phyloP scores from a whole-genome alignment of 1,284 basidiomycete species.

The Sporisorium scitamineum region DNA sequence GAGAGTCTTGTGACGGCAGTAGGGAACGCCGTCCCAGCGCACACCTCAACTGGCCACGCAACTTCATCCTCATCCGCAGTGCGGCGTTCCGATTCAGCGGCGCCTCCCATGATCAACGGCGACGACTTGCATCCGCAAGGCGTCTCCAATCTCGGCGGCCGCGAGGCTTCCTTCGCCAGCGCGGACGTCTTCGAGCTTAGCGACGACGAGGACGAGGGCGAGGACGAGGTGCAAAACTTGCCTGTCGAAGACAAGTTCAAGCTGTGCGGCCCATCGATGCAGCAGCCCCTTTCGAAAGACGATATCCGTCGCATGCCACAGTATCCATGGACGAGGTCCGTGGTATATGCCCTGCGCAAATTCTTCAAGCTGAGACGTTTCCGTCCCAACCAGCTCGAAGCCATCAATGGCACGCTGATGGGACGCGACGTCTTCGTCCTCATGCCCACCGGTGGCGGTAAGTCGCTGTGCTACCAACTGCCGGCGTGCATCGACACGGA shows the following conservation, averaged over 20 bases:
- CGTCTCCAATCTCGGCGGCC: background rate
- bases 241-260: conserved; percentile 28
- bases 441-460: conserved; percentile 97
- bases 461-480: conserved; percentile 76
- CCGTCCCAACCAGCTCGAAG: conserved; percentile 86
- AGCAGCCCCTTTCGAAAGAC: conserved; percentile 13
- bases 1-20: conserved; percentile 16
- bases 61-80: background rate
- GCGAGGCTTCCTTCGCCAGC: background rate
- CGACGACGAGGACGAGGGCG: conserved; percentile 22
- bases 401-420: conserved; percentile 82
- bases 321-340: conserved; percentile 74
- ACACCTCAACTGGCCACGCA: background rate
- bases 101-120: background rate
- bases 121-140: background rate
- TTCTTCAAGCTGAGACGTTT: conserved; percentile 81
- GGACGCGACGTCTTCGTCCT: conserved; percentile 92
- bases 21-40: background rate
- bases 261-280: conserved; percentile 35
- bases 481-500: conserved; percentile 85
- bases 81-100: conserved; percentile 2
- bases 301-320: conserved; percentile 15
- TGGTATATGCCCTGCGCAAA: conserved; percentile 75
- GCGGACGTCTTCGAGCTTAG: background rate
- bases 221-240: conserved; percentile 20